Conservation (phyloP, 1,284 basidiomycete genomes). For the Leucoagaricus sp. region DNA sequence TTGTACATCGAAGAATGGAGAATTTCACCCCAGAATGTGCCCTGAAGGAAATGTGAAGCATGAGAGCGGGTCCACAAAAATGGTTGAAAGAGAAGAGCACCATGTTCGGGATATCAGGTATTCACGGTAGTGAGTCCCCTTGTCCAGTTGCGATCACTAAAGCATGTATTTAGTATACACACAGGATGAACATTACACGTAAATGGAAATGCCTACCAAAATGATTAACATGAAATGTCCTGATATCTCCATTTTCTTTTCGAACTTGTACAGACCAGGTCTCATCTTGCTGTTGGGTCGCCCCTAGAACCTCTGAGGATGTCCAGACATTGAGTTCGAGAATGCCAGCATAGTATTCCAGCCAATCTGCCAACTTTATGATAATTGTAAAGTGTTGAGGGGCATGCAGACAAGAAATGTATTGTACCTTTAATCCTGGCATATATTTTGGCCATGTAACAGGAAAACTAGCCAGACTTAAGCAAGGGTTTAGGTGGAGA, state of each 20-base stretch:
- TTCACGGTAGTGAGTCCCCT: no score
- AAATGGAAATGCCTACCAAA: constrained; percentile 36
- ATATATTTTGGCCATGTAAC: constrained; percentile 63
- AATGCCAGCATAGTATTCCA: constrained; percentile 64
- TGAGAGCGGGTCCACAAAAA: no score
- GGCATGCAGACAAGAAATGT: no score
- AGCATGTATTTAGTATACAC: not conserved
- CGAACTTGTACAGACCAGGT: constrained; percentile 55
- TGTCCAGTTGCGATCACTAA: not conserved
- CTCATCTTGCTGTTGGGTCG: constrained; percentile 38
- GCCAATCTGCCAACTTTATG: constrained; percentile 66
- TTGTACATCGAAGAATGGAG: constrained; percentile 59
- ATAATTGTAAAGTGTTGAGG: no score
- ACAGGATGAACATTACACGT: constrained; percentile 32
- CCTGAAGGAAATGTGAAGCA: constrained; percentile 34
- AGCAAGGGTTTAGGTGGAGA: not conserved
- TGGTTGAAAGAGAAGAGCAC: no score
- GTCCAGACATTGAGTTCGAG: constrained; percentile 72
- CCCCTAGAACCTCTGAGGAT: constrained; percentile 46
- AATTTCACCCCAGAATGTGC: constrained; percentile 53
- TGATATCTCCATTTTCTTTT: constrained; percentile 47
- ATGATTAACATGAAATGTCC: constrained; percentile 55
- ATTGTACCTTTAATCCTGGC: no score
- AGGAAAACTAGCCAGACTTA: constrained; percentile 45
- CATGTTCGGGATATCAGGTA: no score